Conservation (phyloP, 2,329 filamentous ascomycete species). For the Ophiostoma fasciatum region DNA sequence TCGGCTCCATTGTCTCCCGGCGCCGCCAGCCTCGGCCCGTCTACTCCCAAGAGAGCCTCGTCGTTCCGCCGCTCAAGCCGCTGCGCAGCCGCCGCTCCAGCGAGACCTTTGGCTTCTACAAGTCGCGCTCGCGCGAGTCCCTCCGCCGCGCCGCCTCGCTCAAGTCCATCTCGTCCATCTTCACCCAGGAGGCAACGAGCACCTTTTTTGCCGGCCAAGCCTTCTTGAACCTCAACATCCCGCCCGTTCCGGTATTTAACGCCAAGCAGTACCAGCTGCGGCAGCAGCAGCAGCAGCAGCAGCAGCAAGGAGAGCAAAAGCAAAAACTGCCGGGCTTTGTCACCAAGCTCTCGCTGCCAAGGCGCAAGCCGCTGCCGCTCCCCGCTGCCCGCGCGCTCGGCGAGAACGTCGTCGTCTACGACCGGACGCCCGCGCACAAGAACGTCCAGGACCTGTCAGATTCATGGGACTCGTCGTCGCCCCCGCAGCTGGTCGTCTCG, state of each 20-base stretch:
- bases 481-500: slow-evolving; percentile 23
- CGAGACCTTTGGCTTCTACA: slow-evolving; percentile 34
- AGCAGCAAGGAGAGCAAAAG: too few species aligned
- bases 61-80: slow-evolving; percentile 40
- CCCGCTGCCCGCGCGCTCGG: slow-evolving; percentile 3
- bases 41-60: slow-evolving; percentile 47
- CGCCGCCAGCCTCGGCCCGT: slow-evolving; percentile 23
- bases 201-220: slow-evolving; percentile 24
- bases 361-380: slow-evolving; percentile 10
- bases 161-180: slow-evolving; percentile 39
- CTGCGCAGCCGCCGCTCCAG: slow-evolving; percentile 28
- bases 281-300: background rate
- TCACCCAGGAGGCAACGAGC: slow-evolving; percentile 29
- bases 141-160: slow-evolving; percentile 26
- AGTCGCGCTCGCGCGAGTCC: slow-evolving; percentile 36
- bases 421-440: slow-evolving; percentile 1
- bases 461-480: slow-evolving; percentile 15
- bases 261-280: slow-evolving; percentile 1
- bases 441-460: background rate
- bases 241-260: slow-evolving; percentile 17
- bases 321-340: background rate
- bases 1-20: too few species aligned
- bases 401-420: slow-evolving; percentile 6
- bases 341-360: slow-evolving; percentile 6
- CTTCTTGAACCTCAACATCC: slow-evolving; percentile 22